phyloP scores from a whole-genome alignment of 208 protist genomes.

The Porcisia hertigi region DNA sequence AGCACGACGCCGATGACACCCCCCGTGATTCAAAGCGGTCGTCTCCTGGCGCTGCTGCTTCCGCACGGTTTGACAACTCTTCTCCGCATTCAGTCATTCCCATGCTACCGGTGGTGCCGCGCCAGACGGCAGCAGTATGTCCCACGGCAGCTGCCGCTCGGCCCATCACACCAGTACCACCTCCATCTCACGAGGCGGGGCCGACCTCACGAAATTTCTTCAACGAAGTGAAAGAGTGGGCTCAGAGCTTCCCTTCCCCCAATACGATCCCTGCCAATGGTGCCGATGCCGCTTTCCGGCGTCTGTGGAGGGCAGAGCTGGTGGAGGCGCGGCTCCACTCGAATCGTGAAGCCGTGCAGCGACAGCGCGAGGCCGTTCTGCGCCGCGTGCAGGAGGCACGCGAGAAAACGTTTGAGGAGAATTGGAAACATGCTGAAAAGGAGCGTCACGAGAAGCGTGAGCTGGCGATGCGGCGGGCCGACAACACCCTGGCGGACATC shows the following conservation, averaged over 20 bases:
- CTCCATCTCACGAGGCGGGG: slow-evolving; percentile 28
- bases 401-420: slow-evolving; percentile 26
- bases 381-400: slow-evolving; percentile 29
- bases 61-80: neutral
- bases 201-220: slow-evolving; percentile 44
- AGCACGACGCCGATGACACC: neutral
- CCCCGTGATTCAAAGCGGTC: neutral
- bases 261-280: slow-evolving; percentile 31
- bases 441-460: slow-evolving; percentile 29
- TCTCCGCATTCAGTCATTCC: neutral
- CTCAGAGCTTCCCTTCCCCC: slow-evolving; percentile 34
- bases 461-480: slow-evolving; percentile 13
- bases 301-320: slow-evolving; percentile 44
- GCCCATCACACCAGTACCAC: slow-evolving; percentile 4
- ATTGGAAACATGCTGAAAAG: slow-evolving; percentile 24
- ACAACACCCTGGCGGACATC: slow-evolving; percentile 21
- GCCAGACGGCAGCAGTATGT: neutral
- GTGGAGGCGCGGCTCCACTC: slow-evolving; percentile 26
- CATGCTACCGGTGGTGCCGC: neutral
- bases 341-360: slow-evolving; percentile 33
- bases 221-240: slow-evolving; percentile 45
- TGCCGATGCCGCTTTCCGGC: slow-evolving; percentile 29
- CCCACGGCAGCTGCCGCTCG: neutral
- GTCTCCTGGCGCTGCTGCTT: neutral
- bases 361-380: slow-evolving; percentile 29